Conservation (phyloP, 345 rosid species). For the Salix caprea region DNA sequence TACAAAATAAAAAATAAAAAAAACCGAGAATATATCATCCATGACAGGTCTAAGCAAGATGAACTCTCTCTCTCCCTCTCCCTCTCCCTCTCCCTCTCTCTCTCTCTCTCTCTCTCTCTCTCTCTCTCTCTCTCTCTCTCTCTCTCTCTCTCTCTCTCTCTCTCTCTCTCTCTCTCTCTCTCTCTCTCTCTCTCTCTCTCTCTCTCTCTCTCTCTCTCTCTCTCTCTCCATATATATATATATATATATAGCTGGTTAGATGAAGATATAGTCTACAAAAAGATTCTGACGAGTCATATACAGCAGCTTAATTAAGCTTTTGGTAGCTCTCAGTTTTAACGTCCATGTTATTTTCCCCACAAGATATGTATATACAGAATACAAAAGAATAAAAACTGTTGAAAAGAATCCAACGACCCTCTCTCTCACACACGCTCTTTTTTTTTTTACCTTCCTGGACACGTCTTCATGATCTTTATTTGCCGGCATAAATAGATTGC, state of each 20-base stretch:
- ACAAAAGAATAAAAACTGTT: neutral
- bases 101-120: too few relatives aligned
- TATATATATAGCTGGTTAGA: neutral
- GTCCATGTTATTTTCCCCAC: neutral
- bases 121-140: too few relatives aligned
- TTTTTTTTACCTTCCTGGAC: conserved; percentile 13
- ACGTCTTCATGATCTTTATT: conserved; percentile 11
- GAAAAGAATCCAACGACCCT: conserved; percentile 12
- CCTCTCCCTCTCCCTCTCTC: too few relatives aligned
- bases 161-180: too few relatives aligned
- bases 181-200: too few relatives aligned
- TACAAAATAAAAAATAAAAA: too few relatives aligned
- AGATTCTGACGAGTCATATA: neutral
- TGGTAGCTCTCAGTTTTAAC: neutral
- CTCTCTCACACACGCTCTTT: neutral
- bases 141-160: too few relatives aligned
- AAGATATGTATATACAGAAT: neutral
- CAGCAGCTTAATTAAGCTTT: neutral
- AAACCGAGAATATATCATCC: too few relatives aligned
- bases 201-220: too few relatives aligned
- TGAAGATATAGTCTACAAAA: neutral
- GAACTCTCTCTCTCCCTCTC: too few relatives aligned
- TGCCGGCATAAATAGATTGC: conserved; percentile 1
- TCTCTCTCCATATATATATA: too few relatives aligned
- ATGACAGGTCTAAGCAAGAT: too few relatives aligned